Evolutionary conservation across 2,329 filamentous ascomycete genomes (phyloP), one percentile per base, ranked within the genome.

Genomic region (Arthrobotrys iridis): DNA sequence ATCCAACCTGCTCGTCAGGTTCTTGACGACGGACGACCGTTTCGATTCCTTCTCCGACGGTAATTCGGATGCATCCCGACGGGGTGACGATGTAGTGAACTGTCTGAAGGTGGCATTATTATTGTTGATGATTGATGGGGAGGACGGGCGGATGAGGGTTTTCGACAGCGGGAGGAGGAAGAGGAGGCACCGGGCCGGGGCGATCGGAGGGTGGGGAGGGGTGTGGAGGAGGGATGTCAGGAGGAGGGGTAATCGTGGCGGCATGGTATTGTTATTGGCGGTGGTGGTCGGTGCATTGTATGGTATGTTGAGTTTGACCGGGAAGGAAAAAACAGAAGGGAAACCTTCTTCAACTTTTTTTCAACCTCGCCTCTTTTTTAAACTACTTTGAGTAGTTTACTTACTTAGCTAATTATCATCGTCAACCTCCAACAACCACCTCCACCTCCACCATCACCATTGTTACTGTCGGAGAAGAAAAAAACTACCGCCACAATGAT

Each of bases 1-100:
- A 83, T 99, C 95, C 92, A 98, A 96, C 81, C 96, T 84, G 67
- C 86, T 83, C 52, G 87, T 88, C 81, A 95, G 88, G 65, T 86
- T 85, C 78, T 88, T 88, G 4, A 85, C 87, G 41, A 87, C 77
- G 55, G 87, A 82, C 78, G 87, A 89, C 81, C 88, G 83, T 59
- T 85, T 85, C 13, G 83, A 82, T 71, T 87, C 85, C 26, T 83
- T 81, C 60, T 86, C 83, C 5, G 87, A 88, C 5, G 87, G 87
- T 3, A 87, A 82, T 33, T 75, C 71, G 18, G 57, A 48, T 26
- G 58, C 60, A 28, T 46, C 43, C n/a, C 57, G 18, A 2, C 7
- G 37, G 13, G 6, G 71, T 46, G 22, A n/a, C n/a, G n/a, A n/a
- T n/a, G 46, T 68, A n/a, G 33, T 58, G 57, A 75, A 75, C 20